Percentiles rank a stretch among this genome's conserved stretches.
Conservation (phyloP, 441 rosid species). For the Populus trichocarpa region DNA sequence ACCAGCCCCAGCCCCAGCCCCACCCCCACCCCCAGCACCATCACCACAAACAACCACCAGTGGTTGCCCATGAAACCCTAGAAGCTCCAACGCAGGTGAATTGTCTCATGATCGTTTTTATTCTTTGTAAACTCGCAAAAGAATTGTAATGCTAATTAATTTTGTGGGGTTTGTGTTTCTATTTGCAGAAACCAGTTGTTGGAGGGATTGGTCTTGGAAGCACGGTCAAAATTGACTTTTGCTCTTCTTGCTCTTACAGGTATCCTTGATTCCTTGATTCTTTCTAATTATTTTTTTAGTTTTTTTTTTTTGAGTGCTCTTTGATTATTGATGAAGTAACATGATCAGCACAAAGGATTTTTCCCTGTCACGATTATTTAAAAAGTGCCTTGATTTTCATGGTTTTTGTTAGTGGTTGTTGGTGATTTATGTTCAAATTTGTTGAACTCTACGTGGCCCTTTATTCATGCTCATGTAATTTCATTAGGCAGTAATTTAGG, state of each 20-base stretch:
- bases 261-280: background rate
- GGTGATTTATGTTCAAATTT: background rate
- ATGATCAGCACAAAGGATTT: background rate
- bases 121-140: background rate
- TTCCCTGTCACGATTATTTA: background rate
- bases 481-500: background rate
- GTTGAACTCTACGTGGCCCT: background rate
- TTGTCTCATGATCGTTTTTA: background rate
- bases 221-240: conserved; percentile 64
- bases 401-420: background rate
- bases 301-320: background rate
- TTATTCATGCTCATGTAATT: background rate
- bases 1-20: background rate
- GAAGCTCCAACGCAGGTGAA: conserved; percentile 48
- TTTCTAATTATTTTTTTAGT: background rate
- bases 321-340: background rate
- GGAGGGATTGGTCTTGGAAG: conserved; percentile 58
- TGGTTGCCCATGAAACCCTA: conserved; percentile 30
- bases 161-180: background rate
- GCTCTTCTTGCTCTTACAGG: conserved; percentile 85
- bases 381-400: background rate
- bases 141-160: background rate
- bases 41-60: conserved; percentile 15
- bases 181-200: conserved; percentile 36
- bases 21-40: background rate